Conservation (phyloP, 768 basidiomycete species). For the Obba rivulosa region DNA sequence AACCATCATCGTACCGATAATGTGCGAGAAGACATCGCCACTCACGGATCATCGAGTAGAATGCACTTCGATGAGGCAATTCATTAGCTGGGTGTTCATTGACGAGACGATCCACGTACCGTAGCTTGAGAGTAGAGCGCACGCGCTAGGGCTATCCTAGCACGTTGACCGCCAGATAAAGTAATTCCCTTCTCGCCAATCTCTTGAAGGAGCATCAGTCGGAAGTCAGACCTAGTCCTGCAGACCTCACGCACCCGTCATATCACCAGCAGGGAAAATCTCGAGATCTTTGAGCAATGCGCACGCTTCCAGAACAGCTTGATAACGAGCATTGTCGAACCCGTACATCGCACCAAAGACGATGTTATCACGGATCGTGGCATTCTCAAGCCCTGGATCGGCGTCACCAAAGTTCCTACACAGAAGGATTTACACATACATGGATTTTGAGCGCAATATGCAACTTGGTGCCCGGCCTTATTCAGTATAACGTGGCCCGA, state of each 20-base stretch:
- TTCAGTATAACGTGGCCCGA: conserved; percentile 49
- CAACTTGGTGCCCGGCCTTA: conserved; percentile 55
- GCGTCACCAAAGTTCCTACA: conserved; percentile 14
- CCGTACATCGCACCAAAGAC: conserved; percentile 60
- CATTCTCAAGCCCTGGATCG: conserved; percentile 65
- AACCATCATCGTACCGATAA: not conserved
- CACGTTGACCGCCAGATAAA: conserved; percentile 68
- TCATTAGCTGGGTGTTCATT: not conserved
- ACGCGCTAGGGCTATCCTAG: conserved; percentile 70
- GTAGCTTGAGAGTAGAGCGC: conserved; percentile 72
- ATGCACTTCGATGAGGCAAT: conserved; percentile 35
- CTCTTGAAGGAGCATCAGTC: conserved; percentile 32
- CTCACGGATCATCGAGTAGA: conserved; percentile 69
- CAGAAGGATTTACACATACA: conserved; percentile 31
- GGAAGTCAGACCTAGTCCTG: not conserved
- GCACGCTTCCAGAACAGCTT: conserved; percentile 67
- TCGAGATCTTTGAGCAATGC: conserved; percentile 66
- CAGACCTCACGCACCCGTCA: conserved; percentile 47
- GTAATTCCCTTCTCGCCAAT: conserved; percentile 82
- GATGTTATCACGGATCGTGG: conserved; percentile 78
- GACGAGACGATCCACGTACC: conserved; percentile 24
- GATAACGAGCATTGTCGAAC: conserved; percentile 60
- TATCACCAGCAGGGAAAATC: conserved; percentile 70
- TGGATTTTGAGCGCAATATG: conserved; percentile 65
- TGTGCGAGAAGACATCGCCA: conserved; percentile 12